Evolutionary conservation across 1,284 basidiomycete genomes (phyloP).

Genomic region (Apiotrichum brassicae): DNA sequence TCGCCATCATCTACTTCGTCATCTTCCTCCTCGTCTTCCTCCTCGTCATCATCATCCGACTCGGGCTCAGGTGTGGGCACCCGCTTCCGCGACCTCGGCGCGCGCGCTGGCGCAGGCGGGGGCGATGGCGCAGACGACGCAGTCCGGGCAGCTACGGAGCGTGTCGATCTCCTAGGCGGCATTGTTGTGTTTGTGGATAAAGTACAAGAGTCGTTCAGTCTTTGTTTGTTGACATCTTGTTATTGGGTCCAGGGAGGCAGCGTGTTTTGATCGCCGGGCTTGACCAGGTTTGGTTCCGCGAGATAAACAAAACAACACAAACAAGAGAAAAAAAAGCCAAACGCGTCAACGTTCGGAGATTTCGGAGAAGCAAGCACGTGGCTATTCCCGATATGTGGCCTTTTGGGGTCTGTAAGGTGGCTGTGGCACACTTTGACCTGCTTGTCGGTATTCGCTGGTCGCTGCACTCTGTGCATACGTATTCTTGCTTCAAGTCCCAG

Average conservation of each 20-base stretch:
- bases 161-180: conserved; percentile 14
- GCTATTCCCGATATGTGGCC: not conserved
- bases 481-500: no score
- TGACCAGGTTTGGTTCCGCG: no score
- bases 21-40: conserved; percentile 12
- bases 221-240: not conserved
- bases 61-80: conserved; percentile 11
- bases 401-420: no score
- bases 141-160: not conserved
- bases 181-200: conserved; percentile 6
- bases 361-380: not conserved
- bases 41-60: conserved; percentile 14
- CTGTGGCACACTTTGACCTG: no score
- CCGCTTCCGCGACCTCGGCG: not conserved
- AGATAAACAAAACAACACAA: not conserved
- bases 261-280: not conserved
- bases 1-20: conserved; percentile 21
- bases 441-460: no score
- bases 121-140: not conserved
- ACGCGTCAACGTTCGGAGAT: conserved; percentile 1
- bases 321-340: conserved; percentile 1
- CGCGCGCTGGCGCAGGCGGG: not conserved
- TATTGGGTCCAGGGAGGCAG: no score
- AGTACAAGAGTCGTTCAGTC: no score
- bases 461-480: no score